phyloP scores from a whole-genome alignment of 2,329 filamentous ascomycete genomes.

The Aspergillus intermedius region DNA sequence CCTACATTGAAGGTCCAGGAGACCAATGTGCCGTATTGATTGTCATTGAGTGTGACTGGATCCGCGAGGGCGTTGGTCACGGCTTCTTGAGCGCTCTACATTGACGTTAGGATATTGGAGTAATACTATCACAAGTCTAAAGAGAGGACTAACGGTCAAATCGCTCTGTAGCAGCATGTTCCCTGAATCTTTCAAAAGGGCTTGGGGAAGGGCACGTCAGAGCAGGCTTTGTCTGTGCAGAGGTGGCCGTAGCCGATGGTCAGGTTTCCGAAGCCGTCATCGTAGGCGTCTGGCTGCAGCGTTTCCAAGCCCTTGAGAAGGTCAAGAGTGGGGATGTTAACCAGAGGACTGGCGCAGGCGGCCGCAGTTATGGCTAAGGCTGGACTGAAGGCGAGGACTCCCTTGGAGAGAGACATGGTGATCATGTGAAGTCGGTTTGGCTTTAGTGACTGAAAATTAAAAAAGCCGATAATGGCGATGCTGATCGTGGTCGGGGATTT shows the following conservation, averaged over 20 bases:
- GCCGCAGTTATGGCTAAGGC: constrained; percentile 1
- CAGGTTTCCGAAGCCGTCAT: constrained; percentile 42
- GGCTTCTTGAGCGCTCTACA: constrained; percentile 31
- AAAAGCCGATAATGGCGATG: no score
- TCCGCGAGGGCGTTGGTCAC: constrained; percentile 32
- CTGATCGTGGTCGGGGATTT: no score
- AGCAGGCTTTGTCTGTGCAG: constrained; percentile 37
- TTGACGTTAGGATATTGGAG: constrained; percentile 17
- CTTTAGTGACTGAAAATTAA: no score
- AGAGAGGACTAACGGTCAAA: constrained; percentile 22
- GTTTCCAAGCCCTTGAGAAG: constrained; percentile 36
- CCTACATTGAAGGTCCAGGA: constrained; percentile 50
- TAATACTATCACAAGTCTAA: not conserved
- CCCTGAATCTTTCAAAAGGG: constrained; percentile 40
- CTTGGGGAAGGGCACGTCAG: constrained; percentile 42
- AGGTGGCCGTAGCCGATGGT: constrained; percentile 49
- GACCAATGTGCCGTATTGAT: constrained; percentile 49
- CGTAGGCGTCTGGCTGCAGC: constrained; percentile 22
- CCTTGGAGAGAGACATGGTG: constrained; percentile 5
- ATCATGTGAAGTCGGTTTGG: not conserved
- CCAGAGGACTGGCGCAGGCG: constrained; percentile 14
- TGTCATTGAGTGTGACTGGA: constrained; percentile 40
- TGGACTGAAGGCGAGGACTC: constrained; percentile 3
- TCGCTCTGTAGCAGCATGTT: constrained; percentile 37
- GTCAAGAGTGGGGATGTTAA: constrained; percentile 29